These are phyloP conservation scores for Phylloporus gajari DNA, from an alignment of 1,284 basidiomycete species.

Conservation along the genomic window DNA sequence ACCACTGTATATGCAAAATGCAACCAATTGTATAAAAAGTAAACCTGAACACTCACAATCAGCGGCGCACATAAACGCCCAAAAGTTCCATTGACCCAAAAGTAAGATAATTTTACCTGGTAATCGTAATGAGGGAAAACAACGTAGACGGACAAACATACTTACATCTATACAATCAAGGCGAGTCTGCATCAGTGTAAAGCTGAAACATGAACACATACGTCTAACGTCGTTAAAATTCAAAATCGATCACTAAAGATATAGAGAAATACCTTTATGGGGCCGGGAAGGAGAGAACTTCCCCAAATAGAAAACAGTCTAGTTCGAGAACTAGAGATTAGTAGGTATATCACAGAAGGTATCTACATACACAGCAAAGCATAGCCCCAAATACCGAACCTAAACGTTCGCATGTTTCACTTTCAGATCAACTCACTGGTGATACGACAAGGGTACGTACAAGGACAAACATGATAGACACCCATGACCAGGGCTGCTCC, in stretches of 20 bases:
- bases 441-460: neutral
- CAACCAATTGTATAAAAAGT: neutral
- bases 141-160: neutral
- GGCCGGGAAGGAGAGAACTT: neutral
- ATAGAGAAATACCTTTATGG: neutral
- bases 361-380: neutral
- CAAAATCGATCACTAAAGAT: neutral
- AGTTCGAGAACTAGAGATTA: neutral
- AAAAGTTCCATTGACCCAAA: neutral
- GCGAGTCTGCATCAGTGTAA: neutral
- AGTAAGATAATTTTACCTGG: neutral
- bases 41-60: neutral
- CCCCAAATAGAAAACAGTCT: neutral
- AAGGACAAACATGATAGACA: slow-evolving; percentile 2
- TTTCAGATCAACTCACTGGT: neutral
- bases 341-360: neutral
- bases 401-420: neutral
- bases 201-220: neutral
- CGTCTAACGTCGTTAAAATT: neutral
- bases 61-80: neutral
- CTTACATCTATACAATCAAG: slow-evolving; percentile 1
- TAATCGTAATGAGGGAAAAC: neutral
- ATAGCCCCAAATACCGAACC: slow-evolving; percentile 4
- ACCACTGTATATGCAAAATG: neutral
- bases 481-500: slow-evolving; percentile 1